phyloP scores from a whole-genome alignment of 176 grass and related monocot genomes.

The Oryza australiensis region DNA sequence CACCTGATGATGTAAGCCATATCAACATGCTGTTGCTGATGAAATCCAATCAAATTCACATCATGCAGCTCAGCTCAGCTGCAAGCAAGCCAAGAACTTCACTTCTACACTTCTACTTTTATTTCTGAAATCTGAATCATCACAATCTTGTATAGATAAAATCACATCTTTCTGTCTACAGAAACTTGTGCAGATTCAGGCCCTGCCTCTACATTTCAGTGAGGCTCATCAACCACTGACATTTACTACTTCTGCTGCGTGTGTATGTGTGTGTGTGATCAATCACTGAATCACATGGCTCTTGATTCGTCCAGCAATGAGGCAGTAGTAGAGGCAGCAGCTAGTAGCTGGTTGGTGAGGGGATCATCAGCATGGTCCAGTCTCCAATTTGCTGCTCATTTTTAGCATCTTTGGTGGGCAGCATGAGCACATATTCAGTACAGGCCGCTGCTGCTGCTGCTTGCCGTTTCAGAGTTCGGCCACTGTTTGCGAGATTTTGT shows the following conservation, averaged over 20 bases:
- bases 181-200: slow-evolving; percentile 6
- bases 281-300: slow-evolving; percentile 12
- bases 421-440: slow-evolving; percentile 15
- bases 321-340: slow-evolving; percentile 8
- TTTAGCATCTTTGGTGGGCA: slow-evolving; percentile 39
- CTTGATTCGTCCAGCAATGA: slow-evolving; percentile 14
- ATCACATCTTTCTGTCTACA: neutral
- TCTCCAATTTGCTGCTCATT: slow-evolving; percentile 19
- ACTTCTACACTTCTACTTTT: neutral
- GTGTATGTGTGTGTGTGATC: neutral
- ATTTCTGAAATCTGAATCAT: neutral
- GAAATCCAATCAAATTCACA: neutral
- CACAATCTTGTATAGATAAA: neutral
- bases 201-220: slow-evolving; percentile 22
- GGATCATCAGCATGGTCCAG: slow-evolving; percentile 37
- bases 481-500: slow-evolving; percentile 35
- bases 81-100: neutral
- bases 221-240: slow-evolving; percentile 1
- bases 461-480: slow-evolving; percentile 23
- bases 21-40: slow-evolving; percentile 15
- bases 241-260: slow-evolving; percentile 6
- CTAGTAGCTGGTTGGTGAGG: neutral
- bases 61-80: neutral
- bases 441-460: neutral
- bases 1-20: slow-evolving; percentile 33